Evolutionary conservation across 2,329 filamentous ascomycete species (phyloP).

Genomic region (Ceratocystis cacaofunesta): DNA sequence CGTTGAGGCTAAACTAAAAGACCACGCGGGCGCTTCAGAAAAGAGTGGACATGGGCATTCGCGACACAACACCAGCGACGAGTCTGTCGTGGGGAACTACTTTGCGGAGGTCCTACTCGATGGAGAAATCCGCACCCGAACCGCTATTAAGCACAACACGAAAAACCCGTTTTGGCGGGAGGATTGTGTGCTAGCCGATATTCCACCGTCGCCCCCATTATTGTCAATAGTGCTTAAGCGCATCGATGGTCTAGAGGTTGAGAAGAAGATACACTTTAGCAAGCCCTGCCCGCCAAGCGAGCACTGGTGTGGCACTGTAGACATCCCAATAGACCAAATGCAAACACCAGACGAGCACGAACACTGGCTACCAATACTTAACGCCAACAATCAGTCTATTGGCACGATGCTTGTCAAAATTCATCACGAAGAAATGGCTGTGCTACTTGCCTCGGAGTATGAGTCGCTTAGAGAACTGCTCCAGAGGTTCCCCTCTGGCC

Average conservation of each 20-base stretch:
- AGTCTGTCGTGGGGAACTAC: slow-evolving; percentile 47
- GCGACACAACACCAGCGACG: slow-evolving; percentile 26
- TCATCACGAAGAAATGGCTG: slow-evolving; percentile 74
- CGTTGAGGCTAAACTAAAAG: slow-evolving; percentile 47
- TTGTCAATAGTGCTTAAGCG: slow-evolving; percentile 60
- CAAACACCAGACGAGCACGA: slow-evolving; percentile 66
- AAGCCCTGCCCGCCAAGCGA: slow-evolving; percentile 29
- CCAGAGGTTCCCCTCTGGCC: slow-evolving; percentile 66
- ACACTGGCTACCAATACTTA: slow-evolving; percentile 72
- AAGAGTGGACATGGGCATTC: neutral
- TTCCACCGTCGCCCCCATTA: slow-evolving; percentile 53
- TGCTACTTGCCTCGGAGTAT: slow-evolving; percentile 77
- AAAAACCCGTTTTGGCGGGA: slow-evolving; percentile 72
- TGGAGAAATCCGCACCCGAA: slow-evolving; percentile 62
- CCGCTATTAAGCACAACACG: slow-evolving; percentile 54
- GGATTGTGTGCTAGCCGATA: slow-evolving; percentile 60
- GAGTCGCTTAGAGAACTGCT: slow-evolving; percentile 66
- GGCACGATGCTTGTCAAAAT: slow-evolving; percentile 77
- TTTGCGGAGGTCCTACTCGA: slow-evolving; percentile 68
- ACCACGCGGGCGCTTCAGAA: slow-evolving; percentile 18
- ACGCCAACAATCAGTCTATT: slow-evolving; percentile 59
- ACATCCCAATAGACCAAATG: slow-evolving; percentile 65
- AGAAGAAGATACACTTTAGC: slow-evolving; percentile 15
- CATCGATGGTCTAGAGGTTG: slow-evolving; percentile 32
- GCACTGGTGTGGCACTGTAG: slow-evolving; percentile 54